phyloP scores from a whole-genome alignment of 768 basidiomycete genomes.

The Lactarius vividus region DNA sequence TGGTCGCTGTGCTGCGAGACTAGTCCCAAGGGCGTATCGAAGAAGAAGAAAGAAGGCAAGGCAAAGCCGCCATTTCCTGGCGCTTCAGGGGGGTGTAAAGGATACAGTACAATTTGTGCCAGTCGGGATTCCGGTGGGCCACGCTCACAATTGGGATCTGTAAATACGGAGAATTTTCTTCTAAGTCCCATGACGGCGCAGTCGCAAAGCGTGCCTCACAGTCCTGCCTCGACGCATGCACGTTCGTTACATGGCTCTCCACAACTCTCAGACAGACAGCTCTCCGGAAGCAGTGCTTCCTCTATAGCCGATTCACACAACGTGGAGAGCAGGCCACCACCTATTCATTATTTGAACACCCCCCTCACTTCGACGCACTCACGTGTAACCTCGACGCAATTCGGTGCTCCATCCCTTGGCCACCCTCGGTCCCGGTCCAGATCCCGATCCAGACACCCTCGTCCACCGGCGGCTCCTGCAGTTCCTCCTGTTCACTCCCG shows the following conservation, averaged over 20 bases:
- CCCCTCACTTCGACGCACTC: background rate
- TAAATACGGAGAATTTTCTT: background rate
- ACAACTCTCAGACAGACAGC: background rate
- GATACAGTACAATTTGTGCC: background rate
- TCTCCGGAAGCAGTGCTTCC: background rate
- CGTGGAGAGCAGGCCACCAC: background rate
- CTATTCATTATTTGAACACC: background rate
- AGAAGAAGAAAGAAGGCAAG: background rate
- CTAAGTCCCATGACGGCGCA: background rate
- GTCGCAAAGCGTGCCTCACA: background rate
- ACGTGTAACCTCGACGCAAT: constrained; percentile 4
- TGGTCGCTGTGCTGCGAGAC: background rate
- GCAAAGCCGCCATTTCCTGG: background rate
- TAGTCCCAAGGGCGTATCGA: background rate
- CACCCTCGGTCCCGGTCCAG: background rate
- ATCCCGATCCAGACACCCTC: too few relatives aligned
- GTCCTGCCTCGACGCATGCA: background rate
- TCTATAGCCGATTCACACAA: background rate
- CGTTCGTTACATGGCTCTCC: background rate
- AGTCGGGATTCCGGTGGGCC: constrained; percentile 1
- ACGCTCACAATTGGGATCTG: background rate
- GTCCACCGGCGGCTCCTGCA: too few relatives aligned
- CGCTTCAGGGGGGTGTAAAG: background rate
- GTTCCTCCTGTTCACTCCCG: too few relatives aligned
- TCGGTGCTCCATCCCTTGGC: background rate